Evolutionary conservation across 1,139 yeast genomes (phyloP), one percentile per base, ranked within the genome.

Genomic region (Maudiozyma humilis): DNA sequence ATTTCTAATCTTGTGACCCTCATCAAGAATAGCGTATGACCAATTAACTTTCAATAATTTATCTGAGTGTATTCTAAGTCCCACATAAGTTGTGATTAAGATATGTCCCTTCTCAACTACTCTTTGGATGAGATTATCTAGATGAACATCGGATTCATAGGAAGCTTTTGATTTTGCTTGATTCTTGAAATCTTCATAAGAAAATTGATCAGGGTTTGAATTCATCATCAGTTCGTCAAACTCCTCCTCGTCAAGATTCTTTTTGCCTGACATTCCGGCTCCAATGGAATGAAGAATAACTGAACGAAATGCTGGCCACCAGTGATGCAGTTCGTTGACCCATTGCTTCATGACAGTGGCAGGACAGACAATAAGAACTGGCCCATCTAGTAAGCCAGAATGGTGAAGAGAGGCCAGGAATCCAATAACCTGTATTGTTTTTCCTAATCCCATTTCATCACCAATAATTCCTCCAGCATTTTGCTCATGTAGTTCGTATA

Each of bases 391-490:
- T 43, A 76, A 67, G 0, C 82, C 81, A 15, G 95, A 84, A 59
- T 88, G 85, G 57, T 88, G 95, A 33, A 91, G 68, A 0, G 95
- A 94, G 0, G 97, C 96, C 8, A 91, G 59, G 61, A 91, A 91
- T 0, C 96, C 78, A 35, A 87, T 87, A 7, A 91, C 75, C 61
- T 91, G 98, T 44, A 91, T 83, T 0, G 98, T 91, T 59, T 91
- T 91, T 2, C 98, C 98, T 14, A 91, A 66, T 0, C 98, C 98
- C 98, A 91, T 91, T 63, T 91, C 98, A 64, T 91, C 98, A 29
- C 97, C 96, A 40, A 91, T 75, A 10, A 91, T 91, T 0, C 98
- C 98, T 1, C 98, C 98, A 2, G 91, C 81, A 44, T 78, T 79
- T 58, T 89, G 97, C 16, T 79, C 73, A 56, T 86, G 82, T 16